Evolutionary conservation across 1,284 basidiomycete species (phyloP), one percentile per base, ranked within the genome.

Genomic region (Marasmius oreades): DNA sequence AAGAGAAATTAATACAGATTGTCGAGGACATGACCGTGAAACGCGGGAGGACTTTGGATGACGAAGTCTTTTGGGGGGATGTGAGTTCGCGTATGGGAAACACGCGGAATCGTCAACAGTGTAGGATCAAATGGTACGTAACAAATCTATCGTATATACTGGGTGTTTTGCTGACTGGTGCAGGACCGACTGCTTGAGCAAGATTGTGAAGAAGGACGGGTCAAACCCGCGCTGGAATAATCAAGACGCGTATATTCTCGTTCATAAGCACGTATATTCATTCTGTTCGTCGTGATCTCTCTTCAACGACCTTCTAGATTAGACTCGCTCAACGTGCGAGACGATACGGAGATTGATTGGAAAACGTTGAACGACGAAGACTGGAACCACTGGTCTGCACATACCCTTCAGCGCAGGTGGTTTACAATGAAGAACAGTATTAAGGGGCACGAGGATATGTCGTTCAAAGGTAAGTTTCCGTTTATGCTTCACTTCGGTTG

Each of bases 261-360:
- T 93, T 46, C 88, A 91, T 61, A 91, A 90, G 90, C 92, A 59
- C 50, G 84, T 73, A 18, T 52, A 47, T 42, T 11, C 22, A 37
- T 28, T 46, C 39, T 24, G 47, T 37, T 60, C n/a, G 52, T 31
- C 33, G 43, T 46, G 8, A 33, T 33, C 43, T 20, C 23, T 36
- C 58, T 58, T 56, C 53, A 46, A 59, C 24, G 58, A 50, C 55
- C 31, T 44, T 37, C 8, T 64, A 92, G 90, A 67, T 74, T 92
- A 46, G 86, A 86, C 62, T 84, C 87, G 0, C 69, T 91, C 51
- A 79, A 85, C 56, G 85, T 92, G 37, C 76, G 79, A 52, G 86
- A 92, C 64, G 90, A 92, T 63, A 87, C 81, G n/a, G 90, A 92
- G 64, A 88, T 92, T 53, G 86, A 90, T 63, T 92, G 90, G 90